Percentiles rank a stretch among this genome's conserved stretches.
Conservation (phyloP, 176 grass and related monocot species). For the Saccharum officinarum region DNA sequence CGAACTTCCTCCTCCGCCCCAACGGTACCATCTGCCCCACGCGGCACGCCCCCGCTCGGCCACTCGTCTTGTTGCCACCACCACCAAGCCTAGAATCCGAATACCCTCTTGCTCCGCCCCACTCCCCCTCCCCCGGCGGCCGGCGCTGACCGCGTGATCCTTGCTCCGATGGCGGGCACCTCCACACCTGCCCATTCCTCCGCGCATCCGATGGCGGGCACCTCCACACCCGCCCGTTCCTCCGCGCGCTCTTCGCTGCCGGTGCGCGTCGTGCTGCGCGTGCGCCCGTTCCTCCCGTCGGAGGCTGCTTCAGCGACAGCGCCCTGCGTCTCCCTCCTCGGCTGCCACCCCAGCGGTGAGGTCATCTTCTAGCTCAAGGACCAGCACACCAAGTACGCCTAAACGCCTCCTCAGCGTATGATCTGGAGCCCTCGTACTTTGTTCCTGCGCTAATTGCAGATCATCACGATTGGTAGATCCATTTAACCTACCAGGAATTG, state of each 20-base stretch:
- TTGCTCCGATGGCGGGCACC: not conserved
- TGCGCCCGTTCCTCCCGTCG: slow-evolving; percentile 76
- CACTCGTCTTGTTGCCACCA: too few species aligned
- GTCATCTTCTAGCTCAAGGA: slow-evolving; percentile 78
- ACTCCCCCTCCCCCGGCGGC: not conserved
- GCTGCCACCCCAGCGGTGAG: slow-evolving; percentile 33
- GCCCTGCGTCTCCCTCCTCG: slow-evolving; percentile 66
- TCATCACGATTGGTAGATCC: not conserved
- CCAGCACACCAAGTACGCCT: slow-evolving; percentile 63
- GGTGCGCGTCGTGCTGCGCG: slow-evolving; percentile 79
- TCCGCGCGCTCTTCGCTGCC: slow-evolving; percentile 30
- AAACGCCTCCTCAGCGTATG: not conserved
- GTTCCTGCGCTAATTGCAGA: not conserved
- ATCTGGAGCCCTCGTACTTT: not conserved
- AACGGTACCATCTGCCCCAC: not conserved
- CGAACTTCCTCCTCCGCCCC: not conserved
- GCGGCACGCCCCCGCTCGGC: not conserved
- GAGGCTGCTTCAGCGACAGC: slow-evolving; percentile 30
- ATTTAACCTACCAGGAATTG: not conserved
- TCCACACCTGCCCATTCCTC: not conserved
- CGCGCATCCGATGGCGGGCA: not conserved
- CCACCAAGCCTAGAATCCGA: not conserved
- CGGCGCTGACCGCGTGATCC: not conserved
- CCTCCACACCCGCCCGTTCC: not conserved
- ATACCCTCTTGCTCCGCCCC: not conserved